Conservation (phyloP, 1,284 basidiomycete genomes). For the Leccinum huronense region DNA sequence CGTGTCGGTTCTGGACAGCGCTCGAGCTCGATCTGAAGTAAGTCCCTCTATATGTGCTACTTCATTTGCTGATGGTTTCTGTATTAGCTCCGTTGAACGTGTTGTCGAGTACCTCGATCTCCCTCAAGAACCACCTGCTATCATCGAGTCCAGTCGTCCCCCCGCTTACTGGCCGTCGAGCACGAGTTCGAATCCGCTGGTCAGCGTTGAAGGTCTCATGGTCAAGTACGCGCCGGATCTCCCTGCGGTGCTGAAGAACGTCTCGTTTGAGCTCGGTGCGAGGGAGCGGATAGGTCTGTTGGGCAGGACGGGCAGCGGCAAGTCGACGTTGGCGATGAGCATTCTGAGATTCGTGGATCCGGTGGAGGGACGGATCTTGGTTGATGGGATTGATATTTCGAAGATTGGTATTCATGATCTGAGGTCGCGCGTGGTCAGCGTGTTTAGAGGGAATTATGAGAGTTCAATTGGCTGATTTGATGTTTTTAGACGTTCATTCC, state of each 20-base stretch:
- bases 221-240: constrained; percentile 85
- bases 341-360: constrained; percentile 90
- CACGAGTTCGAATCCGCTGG: constrained; percentile 47
- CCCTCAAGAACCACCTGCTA: constrained; percentile 79
- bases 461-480: constrained; percentile 8
- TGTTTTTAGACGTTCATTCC: constrained; percentile 72
- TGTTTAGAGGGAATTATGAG: constrained; percentile 9
- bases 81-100: constrained; percentile 74
- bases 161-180: constrained; percentile 90
- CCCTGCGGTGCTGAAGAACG: constrained; percentile 74
- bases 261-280: constrained; percentile 65
- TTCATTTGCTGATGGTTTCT: constrained; percentile 63
- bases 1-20: constrained; percentile 59
- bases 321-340: constrained; percentile 82
- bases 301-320: constrained; percentile 78
- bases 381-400: constrained; percentile 90
- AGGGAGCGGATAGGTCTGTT: constrained; percentile 71
- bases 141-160: constrained; percentile 64
- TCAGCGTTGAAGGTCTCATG: constrained; percentile 69
- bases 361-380: constrained; percentile 69
- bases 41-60: not conserved
- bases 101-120: constrained; percentile 85
- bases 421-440: constrained; percentile 67
- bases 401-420: constrained; percentile 85
- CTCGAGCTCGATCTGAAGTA: constrained; percentile 42